A percentile compares a stretch with the other conserved stretches of the same genome.
phyloP scores from a whole-genome alignment of 2,329 filamentous ascomycete genomes.

The Penicillium sp. region DNA sequence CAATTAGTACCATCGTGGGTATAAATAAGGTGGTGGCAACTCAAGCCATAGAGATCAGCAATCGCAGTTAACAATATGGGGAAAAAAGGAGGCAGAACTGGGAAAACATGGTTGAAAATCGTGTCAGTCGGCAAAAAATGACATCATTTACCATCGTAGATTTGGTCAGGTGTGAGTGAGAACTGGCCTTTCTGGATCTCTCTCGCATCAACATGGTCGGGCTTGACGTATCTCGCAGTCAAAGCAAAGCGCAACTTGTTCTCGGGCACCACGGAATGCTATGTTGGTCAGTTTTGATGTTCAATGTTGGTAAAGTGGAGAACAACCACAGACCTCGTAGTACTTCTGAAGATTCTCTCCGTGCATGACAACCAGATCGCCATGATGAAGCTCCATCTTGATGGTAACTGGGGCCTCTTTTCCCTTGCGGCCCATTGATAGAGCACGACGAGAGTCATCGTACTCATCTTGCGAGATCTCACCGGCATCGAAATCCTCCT shows the following conservation, averaged over 20 bases:
- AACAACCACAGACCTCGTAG: slow-evolving; percentile 45
- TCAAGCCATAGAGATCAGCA: background rate
- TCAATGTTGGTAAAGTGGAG: background rate
- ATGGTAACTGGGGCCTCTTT: slow-evolving; percentile 37
- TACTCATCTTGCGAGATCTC: slow-evolving; percentile 27
- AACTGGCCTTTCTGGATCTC: slow-evolving; percentile 34
- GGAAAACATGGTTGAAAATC: background rate
- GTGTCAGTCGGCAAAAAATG: background rate
- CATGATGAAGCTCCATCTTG: slow-evolving; percentile 53
- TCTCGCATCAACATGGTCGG: slow-evolving; percentile 19
- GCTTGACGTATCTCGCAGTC: slow-evolving; percentile 37
- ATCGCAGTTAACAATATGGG: too few relatives aligned
- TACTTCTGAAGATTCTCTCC: slow-evolving; percentile 56
- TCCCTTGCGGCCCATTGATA: slow-evolving; percentile 26
- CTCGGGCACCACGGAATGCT: slow-evolving; percentile 36
- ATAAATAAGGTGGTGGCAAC: background rate
- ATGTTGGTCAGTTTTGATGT: slow-evolving; percentile 4
- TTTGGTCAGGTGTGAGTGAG: slow-evolving; percentile 24
- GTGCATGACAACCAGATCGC: slow-evolving; percentile 60
- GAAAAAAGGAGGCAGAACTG: background rate
- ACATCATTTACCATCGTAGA: slow-evolving; percentile 33
- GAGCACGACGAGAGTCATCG: slow-evolving; percentile 22
- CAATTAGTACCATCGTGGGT: background rate
- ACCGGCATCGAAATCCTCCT: slow-evolving; percentile 17
- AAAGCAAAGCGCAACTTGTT: slow-evolving; percentile 38